Conservation (phyloP, 257 asterid species). For the Petrea volubilis region DNA sequence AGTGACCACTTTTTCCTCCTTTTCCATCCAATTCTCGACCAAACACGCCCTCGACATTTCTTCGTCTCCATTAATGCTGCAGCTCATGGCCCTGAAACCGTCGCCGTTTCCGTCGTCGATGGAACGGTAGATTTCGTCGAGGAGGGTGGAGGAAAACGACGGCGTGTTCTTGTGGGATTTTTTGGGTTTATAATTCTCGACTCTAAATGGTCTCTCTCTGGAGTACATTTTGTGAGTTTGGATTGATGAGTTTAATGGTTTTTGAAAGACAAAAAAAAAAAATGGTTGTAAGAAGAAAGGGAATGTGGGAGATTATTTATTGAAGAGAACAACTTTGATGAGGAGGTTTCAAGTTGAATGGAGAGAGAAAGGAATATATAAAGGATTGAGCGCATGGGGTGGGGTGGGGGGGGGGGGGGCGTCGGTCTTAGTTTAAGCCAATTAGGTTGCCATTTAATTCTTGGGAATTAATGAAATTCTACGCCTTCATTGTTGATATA, state of each 20-base stretch:
- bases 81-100: slow-evolving; percentile 11
- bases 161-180: slow-evolving; percentile 39
- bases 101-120: slow-evolving; percentile 52
- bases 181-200: slow-evolving; percentile 22
- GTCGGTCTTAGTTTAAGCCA: background rate
- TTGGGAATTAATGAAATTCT: background rate
- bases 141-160: slow-evolving; percentile 72
- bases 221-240: slow-evolving; percentile 32
- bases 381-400: background rate
- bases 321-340: background rate
- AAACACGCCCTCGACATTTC: slow-evolving; percentile 38
- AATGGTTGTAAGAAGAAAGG: background rate
- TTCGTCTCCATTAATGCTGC: slow-evolving; percentile 24
- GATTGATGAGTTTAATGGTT: background rate
- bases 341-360: background rate
- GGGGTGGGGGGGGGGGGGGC: slow-evolving; percentile 14
- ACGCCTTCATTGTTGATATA: background rate
- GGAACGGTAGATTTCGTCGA: slow-evolving; percentile 74
- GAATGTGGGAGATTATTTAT: background rate
- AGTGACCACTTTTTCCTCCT: slow-evolving; percentile 22
- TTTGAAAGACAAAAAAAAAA: background rate
- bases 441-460: background rate
- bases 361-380: slow-evolving; percentile 6
- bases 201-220: slow-evolving; percentile 29
- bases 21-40: slow-evolving; percentile 55